Evolutionary conservation across 1,139 yeast genomes (phyloP).

Genomic region (Sugiyamaella grinbergsii): DNA sequence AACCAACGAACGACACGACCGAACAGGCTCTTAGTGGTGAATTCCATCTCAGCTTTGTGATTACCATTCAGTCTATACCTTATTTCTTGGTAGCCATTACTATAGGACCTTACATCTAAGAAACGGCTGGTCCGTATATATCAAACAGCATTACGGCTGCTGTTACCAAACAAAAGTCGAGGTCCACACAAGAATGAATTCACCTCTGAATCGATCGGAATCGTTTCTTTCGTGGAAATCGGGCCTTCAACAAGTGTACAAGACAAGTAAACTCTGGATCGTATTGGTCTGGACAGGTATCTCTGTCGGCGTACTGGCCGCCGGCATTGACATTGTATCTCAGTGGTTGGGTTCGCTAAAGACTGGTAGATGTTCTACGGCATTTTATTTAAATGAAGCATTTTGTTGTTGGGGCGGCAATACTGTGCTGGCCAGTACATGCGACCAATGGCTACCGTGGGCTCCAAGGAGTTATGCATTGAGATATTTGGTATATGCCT

Average conservation of each 20-base stretch:
- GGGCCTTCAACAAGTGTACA: conserved; percentile 17
- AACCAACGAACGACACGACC: no score
- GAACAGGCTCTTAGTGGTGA: no score
- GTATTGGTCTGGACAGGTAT: conserved; percentile 60
- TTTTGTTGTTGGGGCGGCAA: conserved; percentile 45
- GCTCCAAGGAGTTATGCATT: conserved; percentile 40
- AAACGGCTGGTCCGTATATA: conserved; percentile 6
- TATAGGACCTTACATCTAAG: background rate
- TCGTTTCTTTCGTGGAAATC: conserved; percentile 1
- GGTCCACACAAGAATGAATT: conserved; percentile 5
- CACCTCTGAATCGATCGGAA: background rate
- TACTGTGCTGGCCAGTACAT: conserved; percentile 35
- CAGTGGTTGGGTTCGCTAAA: conserved; percentile 67
- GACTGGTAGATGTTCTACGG: conserved; percentile 50
- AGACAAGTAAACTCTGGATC: conserved; percentile 50
- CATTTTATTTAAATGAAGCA: conserved; percentile 43
- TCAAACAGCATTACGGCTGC: background rate
- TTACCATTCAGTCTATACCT: no score
- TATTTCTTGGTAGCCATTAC: no score
- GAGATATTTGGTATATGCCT: conserved; percentile 44
- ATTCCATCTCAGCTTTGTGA: no score
- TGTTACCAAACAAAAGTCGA: no score
- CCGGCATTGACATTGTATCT: conserved; percentile 60
- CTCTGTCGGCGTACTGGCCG: conserved; percentile 59
- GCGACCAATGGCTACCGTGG: conserved; percentile 51